These are phyloP conservation scores for Globisporangium uncinulatum DNA, from an alignment of 352 stramenopile species.

Conservation along the genomic window DNA sequence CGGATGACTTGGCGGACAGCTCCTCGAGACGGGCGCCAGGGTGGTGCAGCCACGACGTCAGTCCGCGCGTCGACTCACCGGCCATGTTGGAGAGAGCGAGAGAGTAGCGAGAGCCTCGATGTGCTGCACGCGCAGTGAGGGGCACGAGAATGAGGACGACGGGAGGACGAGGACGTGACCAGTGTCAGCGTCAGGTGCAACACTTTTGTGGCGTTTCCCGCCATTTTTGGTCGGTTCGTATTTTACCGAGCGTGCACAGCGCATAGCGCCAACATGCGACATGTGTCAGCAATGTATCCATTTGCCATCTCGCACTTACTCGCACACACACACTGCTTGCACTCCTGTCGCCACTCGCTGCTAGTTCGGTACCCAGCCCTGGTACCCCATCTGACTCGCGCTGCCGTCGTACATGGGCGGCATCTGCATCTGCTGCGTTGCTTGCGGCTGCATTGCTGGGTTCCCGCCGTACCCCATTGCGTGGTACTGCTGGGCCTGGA, in stretches of 20 bases:
- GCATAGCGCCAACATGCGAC: too few species aligned
- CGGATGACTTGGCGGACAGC: neutral
- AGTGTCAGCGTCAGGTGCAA: too few species aligned
- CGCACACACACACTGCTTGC: too few species aligned
- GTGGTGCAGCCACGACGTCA: constrained; percentile 36
- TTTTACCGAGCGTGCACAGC: too few species aligned
- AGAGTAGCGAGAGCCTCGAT: too few species aligned
- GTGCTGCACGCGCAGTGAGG: too few species aligned
- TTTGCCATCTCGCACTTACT: too few species aligned
- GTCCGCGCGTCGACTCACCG: constrained; percentile 15
- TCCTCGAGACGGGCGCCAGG: neutral
- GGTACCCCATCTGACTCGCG: constrained; percentile 15
- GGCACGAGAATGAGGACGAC: too few species aligned
- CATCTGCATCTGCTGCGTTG: constrained; percentile 23
- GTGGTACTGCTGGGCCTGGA: constrained; percentile 6
- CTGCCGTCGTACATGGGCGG: constrained; percentile 19
- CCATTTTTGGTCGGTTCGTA: too few species aligned
- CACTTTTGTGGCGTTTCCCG: too few species aligned
- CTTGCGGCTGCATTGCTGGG: constrained; percentile 14
- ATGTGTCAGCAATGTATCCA: too few species aligned
- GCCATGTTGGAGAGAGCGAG: constrained; percentile 13
- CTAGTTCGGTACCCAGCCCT: constrained; percentile 10
- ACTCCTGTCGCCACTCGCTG: neutral
- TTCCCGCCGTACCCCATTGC: constrained; percentile 5
- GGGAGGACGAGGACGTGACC: too few species aligned